Base-by-base conservation (phyloP, 441 rosid species). In the Pelargonium cotyledonis region DNA sequence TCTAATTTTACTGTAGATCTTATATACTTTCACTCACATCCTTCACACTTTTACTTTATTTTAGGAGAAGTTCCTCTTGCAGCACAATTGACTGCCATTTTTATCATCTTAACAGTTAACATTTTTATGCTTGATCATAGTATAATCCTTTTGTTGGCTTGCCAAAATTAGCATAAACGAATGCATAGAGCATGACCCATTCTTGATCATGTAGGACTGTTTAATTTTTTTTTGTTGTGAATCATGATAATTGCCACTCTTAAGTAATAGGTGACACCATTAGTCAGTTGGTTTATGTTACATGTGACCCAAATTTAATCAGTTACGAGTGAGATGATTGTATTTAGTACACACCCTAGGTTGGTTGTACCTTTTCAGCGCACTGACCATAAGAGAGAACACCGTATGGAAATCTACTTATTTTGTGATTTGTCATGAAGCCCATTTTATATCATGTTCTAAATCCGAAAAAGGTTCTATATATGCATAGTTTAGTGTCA, bases 311-410 rank as follows among this genome's bases (percentile, higher is more conserved):
- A 57, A 55, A 19, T 19, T 19, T 21, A 19, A 58, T 19, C n/a
- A 58, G 23, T 58, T 58, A 58, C 63, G 14, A 58, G n/a, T 21
- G 14, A 21, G 63, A 58, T 1, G 35, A 58, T 58, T 58, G 63
- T 58, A 58, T 19, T 58, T 26, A 21, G 6, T 21, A 58, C 63
- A 44, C 14, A 58, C 63, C 63, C 9, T 8, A 58, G 8, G 16
- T 55, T 21, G 21, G 21, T 8, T 58, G 23, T 19, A 44, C 49
- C 23, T 21, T 21, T 18, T 58, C 63, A 58, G 35, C 63, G 21
- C 21, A 10, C 63, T 58, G 12, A 5, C n/a, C 63, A 58, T 58
- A 14, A 58, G 63, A 44, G 49, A 58, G 63, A 19, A 21, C n/a
- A 3, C 8, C 4, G 11, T 55, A 58, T 58, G 35, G 12, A 44